Evolutionary conservation across 768 basidiomycete species (phyloP), one percentile per base, ranked within the genome.

Genomic region (Clathrus columnatus): DNA sequence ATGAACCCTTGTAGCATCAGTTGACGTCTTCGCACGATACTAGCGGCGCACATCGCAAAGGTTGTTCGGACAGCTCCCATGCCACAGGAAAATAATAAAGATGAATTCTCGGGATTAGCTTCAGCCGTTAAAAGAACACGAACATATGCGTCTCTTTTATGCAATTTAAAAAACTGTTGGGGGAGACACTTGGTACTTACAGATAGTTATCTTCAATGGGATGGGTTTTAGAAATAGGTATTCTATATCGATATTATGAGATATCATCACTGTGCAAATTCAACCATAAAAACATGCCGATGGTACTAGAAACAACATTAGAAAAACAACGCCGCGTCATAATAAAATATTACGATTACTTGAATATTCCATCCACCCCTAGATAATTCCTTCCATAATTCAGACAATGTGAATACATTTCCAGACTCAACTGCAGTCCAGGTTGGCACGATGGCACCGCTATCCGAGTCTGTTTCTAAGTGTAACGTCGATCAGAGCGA

Each of bases 61-160:
- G 94, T 97, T 2, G 93, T 94, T 18, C 95, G 80, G 0, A 97
- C 94, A 2, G 91, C 91, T 45, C 96, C 96, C 83, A 95, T 92
- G 28, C 96, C 95, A 66, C 95, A 97, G 48, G 88, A 92, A 67
- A 98, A 97, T 4, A 98, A 87, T 18, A 98, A 73, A 0, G 87
- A 83, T 0, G 91, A 92, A 17, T 74, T 74, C 3, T 85, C 70
- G 1, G 95, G 94, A 62, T 95, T 89, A 0, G 54, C 54, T 6
- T 44, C 46, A 26, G 86, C 80, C 36, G 78, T 69, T 59, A 82
- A 81, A 57, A 99, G 86, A 29, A 95, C 83, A 2, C 76, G 77
- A 18, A 94, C 74, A 67, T 97, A 99, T 0, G 89, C 87, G 68
- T 98, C 96, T 89, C 84, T 89, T 57, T 1, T 27, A 11, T 18